phyloP scores from a whole-genome alignment of 768 basidiomycete species.

The Crucibulum laeve region DNA sequence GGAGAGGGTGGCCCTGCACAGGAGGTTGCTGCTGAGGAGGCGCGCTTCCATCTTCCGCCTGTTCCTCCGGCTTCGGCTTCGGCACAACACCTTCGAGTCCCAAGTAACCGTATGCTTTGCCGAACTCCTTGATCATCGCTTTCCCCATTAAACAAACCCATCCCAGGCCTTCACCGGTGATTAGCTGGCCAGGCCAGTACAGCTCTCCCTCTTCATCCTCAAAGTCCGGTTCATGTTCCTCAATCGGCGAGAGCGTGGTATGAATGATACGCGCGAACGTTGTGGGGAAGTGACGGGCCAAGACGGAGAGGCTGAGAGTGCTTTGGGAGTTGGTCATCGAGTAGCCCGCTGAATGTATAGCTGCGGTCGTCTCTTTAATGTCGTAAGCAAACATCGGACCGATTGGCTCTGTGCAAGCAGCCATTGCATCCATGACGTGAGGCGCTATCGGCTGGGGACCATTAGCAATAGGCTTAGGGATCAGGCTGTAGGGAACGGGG shows the following conservation, averaged over 20 bases:
- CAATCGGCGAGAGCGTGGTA: slow-evolving; percentile 53
- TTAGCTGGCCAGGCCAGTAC: slow-evolving; percentile 76
- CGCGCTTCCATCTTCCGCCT: slow-evolving; percentile 8
- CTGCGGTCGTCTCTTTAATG: slow-evolving; percentile 36
- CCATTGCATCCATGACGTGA: slow-evolving; percentile 39
- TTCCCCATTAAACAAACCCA: slow-evolving; percentile 89
- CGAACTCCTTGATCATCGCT: slow-evolving; percentile 82
- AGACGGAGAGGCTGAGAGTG: slow-evolving; percentile 57
- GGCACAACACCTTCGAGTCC: slow-evolving; percentile 72
- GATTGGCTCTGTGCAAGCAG: slow-evolving; percentile 38
- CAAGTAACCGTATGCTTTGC: slow-evolving; percentile 68
- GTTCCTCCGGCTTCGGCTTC: slow-evolving; percentile 46
- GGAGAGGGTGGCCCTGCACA: slow-evolving; percentile 6
- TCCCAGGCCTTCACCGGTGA: slow-evolving; percentile 73
- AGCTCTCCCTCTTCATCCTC: slow-evolving; percentile 85
- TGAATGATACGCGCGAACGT: slow-evolving; percentile 74
- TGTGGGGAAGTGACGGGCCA: slow-evolving; percentile 69
- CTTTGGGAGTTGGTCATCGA: slow-evolving; percentile 48
- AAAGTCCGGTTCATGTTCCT: slow-evolving; percentile 78
- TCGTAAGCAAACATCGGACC: slow-evolving; percentile 35
- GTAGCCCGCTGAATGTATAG: slow-evolving; percentile 34
- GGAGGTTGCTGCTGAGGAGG: slow-evolving; percentile 4
- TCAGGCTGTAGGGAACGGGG: slow-evolving; percentile 30
- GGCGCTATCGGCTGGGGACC: slow-evolving; percentile 34
- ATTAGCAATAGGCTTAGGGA: slow-evolving; percentile 31